These are phyloP conservation scores for Rasamsonia emersonii DNA, from an alignment of 2,329 filamentous ascomycete species.

Conservation along the genomic window DNA sequence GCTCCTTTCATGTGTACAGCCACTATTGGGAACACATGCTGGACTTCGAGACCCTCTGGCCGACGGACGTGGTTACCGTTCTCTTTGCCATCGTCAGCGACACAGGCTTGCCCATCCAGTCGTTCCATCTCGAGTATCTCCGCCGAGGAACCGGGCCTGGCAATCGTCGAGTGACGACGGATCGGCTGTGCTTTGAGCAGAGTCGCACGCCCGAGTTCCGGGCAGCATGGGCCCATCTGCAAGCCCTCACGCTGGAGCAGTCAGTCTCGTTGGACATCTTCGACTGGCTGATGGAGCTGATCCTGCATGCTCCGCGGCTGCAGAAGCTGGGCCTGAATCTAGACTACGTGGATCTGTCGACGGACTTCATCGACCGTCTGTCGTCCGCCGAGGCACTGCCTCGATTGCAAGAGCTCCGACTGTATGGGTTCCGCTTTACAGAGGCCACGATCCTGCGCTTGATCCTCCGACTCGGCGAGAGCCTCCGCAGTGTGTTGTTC, in stretches of 20 bases:
- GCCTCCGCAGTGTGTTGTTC: too few relatives aligned
- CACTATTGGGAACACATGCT: conserved; percentile 1
- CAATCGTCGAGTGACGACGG: neutral
- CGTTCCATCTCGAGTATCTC: neutral
- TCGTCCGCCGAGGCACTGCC: neutral
- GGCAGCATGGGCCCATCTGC: neutral
- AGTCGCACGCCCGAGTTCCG: conserved; percentile 1
- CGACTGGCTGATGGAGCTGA: neutral
- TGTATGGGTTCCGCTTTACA: neutral
- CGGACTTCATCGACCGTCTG: neutral
- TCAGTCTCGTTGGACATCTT: neutral
- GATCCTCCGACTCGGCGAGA: too few relatives aligned
- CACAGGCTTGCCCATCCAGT: conserved; percentile 1
- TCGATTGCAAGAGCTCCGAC: neutral
- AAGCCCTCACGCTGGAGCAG: conserved; percentile 1
- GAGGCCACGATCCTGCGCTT: neutral
- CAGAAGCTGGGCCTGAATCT: neutral
- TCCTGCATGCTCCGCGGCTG: neutral
- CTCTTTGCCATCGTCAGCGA: neutral
- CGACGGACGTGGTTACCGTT: neutral
- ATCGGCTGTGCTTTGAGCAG: neutral
- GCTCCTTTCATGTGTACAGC: neutral
- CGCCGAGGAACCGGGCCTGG: neutral
- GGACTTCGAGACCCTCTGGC: neutral
- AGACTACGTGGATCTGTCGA: neutral